phyloP scores from a whole-genome alignment of 192 early-diverging fungal species.

The Obelidium mucronatum region DNA sequence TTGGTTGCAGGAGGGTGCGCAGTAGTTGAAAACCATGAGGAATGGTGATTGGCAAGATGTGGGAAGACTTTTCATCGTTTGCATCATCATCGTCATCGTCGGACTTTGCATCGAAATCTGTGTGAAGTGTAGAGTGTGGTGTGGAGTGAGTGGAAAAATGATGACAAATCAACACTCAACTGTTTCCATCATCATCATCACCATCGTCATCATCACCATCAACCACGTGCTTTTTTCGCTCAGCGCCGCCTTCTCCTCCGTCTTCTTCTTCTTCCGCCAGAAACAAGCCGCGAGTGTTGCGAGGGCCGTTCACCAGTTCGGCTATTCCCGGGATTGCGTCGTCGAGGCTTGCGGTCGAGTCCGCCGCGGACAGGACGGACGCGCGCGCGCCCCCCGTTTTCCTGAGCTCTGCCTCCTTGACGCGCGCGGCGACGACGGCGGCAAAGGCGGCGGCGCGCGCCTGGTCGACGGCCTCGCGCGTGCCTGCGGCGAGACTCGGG shows the following conservation, averaged over 20 bases:
- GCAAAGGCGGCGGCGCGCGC: not conserved
- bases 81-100: slow-evolving; percentile 11
- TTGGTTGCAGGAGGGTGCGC: slow-evolving; percentile 41
- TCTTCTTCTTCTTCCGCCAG: not conserved
- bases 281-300: not conserved
- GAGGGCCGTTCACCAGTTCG: not conserved
- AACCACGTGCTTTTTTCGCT: too few species aligned
- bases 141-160: not conserved
- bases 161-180: not conserved
- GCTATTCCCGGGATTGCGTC: not conserved
- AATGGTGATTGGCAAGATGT: slow-evolving; percentile 43
- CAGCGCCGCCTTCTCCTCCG: not conserved
- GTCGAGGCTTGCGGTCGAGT: too few species aligned
- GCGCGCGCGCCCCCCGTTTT: not conserved
- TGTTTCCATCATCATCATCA: not conserved
- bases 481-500: not conserved
- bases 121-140: too few species aligned
- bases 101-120: not conserved
- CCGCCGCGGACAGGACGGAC: too few species aligned
- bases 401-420: not conserved
- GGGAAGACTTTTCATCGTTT: slow-evolving; percentile 1
- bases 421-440: not conserved
- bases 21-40: slow-evolving; percentile 58
- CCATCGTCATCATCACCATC: not conserved
- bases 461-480: not conserved